Conservation (phyloP, 805 yeast species). For the Crinitomyces ghanaensis region DNA sequence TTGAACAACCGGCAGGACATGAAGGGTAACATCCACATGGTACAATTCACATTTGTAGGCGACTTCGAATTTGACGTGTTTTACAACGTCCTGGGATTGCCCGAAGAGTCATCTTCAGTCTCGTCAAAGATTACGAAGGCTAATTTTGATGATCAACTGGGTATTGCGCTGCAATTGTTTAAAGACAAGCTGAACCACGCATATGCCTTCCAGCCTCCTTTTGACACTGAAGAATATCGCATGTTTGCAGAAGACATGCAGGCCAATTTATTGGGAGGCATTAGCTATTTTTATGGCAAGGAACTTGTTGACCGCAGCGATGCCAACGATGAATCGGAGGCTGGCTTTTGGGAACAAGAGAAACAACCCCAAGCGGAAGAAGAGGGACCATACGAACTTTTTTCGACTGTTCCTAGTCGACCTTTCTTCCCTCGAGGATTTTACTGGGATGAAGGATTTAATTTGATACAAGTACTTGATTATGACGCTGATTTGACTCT, state of each 20-base stretch:
- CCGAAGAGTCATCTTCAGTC: constrained; percentile 27
- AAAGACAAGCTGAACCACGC: constrained; percentile 40
- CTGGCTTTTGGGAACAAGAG: constrained; percentile 30
- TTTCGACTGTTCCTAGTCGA: constrained; percentile 81
- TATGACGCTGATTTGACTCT: constrained; percentile 75
- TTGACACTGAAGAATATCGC: constrained; percentile 31
- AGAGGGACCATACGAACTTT: constrained; percentile 71
- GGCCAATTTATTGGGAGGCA: constrained; percentile 80
- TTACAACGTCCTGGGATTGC: constrained; percentile 39
- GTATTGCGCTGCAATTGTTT: constrained; percentile 29
- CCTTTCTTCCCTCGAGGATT: constrained; percentile 95
- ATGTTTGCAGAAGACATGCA: constrained; percentile 66
- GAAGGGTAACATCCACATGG: constrained; percentile 66
- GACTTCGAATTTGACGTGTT: constrained; percentile 62
- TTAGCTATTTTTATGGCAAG: constrained; percentile 79
- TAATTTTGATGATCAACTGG: constrained; percentile 21
- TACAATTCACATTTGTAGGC: constrained; percentile 70
- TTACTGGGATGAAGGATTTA: constrained; percentile 98
- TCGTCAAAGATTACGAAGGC: constrained; percentile 11
- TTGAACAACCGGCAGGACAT: constrained; percentile 48
- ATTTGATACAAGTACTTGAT: constrained; percentile 66
- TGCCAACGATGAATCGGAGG: constrained; percentile 55
- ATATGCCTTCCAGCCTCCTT: constrained; percentile 47
- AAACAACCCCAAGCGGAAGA: constrained; percentile 30
- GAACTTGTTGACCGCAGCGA: constrained; percentile 66